Percentiles rank a stretch among this genome's conserved stretches.
These are phyloP conservation scores for Ophiocordyceps robertsii DNA, from an alignment of 2,329 filamentous ascomycete species.

Conservation along the genomic window DNA sequence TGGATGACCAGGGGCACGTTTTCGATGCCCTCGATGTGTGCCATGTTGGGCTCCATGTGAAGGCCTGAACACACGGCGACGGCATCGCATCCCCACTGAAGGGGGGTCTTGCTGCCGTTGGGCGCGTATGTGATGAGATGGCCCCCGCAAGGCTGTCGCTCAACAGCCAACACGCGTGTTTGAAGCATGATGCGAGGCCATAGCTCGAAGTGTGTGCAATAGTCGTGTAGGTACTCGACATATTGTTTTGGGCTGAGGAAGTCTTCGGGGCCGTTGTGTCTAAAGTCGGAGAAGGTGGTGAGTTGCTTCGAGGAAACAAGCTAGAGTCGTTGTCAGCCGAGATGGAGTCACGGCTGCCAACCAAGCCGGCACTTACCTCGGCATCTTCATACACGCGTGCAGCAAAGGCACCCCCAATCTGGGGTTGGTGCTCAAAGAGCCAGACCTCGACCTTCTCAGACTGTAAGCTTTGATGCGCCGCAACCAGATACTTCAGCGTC, in stretches of 20 bases:
- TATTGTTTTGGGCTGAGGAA: slow-evolving; percentile 25
- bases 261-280: slow-evolving; percentile 21
- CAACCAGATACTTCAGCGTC: slow-evolving; percentile 20
- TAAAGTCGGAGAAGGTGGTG: slow-evolving; percentile 32
- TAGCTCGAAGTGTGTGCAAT: slow-evolving; percentile 23
- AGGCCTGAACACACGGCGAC: slow-evolving; percentile 29
- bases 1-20: slow-evolving; percentile 23
- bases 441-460: slow-evolving; percentile 20
- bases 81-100: slow-evolving; percentile 24
- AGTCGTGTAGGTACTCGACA: slow-evolving; percentile 24
- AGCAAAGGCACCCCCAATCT: slow-evolving; percentile 28
- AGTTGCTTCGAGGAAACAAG: slow-evolving; percentile 32
- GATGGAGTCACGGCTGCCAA: slow-evolving; percentile 14
- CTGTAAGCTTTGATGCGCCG: slow-evolving; percentile 16
- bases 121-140: not conserved
- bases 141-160: not conserved
- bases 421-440: slow-evolving; percentile 26
- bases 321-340: slow-evolving; percentile 4
- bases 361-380: slow-evolving; percentile 30
- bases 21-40: slow-evolving; percentile 21
- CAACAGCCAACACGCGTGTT: slow-evolving; percentile 15
- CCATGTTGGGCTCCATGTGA: slow-evolving; percentile 23
- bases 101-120: not conserved
- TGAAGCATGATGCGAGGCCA: slow-evolving; percentile 20
- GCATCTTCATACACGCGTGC: slow-evolving; percentile 27